A percentile compares a stretch with the other conserved stretches of the same genome.
Conservation (phyloP, 2,329 filamentous ascomycete genomes). For the Septoria linicola region DNA sequence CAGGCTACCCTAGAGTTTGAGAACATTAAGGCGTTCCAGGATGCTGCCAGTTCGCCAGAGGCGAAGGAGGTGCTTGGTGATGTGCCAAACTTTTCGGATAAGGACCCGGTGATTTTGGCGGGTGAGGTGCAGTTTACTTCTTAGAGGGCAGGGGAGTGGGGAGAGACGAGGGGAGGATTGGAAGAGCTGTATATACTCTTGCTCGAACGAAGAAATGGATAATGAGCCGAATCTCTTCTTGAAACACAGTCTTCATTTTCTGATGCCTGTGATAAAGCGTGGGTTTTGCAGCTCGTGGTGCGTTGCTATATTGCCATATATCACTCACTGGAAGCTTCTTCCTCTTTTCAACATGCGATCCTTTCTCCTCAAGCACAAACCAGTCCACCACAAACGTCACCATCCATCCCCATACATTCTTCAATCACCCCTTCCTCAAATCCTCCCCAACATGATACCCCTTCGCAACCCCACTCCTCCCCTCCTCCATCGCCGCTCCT, state of each 20-base stretch:
- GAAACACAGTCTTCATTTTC: too few species aligned
- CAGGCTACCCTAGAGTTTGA: slow-evolving; percentile 39
- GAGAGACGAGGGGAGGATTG: background rate
- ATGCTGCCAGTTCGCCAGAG: slow-evolving; percentile 27
- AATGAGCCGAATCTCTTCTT: too few species aligned
- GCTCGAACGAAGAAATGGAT: too few species aligned
- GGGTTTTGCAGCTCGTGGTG: too few species aligned
- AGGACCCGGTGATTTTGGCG: slow-evolving; percentile 36
- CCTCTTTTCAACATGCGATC: too few species aligned
- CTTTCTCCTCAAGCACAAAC: too few species aligned
- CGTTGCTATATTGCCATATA: too few species aligned
- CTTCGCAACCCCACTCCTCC: slow-evolving; percentile 80
- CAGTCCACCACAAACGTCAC: too few species aligned
- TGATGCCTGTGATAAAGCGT: too few species aligned
- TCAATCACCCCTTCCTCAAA: slow-evolving; percentile 3
- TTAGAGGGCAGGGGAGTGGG: background rate
- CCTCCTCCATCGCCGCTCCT: slow-evolving; percentile 75
- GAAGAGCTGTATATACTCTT: too few species aligned
- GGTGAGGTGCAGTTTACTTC: slow-evolving; percentile 31
- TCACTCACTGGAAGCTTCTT: too few species aligned
- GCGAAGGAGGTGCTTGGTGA: slow-evolving; percentile 35
- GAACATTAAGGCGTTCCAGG: slow-evolving; percentile 31
- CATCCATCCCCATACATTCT: background rate
- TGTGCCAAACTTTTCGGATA: slow-evolving; percentile 40
- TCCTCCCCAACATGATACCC: slow-evolving; percentile 76